Base-by-base conservation (phyloP, 306 rosid genomes). In the Pterocarpus santalinus region DNA sequence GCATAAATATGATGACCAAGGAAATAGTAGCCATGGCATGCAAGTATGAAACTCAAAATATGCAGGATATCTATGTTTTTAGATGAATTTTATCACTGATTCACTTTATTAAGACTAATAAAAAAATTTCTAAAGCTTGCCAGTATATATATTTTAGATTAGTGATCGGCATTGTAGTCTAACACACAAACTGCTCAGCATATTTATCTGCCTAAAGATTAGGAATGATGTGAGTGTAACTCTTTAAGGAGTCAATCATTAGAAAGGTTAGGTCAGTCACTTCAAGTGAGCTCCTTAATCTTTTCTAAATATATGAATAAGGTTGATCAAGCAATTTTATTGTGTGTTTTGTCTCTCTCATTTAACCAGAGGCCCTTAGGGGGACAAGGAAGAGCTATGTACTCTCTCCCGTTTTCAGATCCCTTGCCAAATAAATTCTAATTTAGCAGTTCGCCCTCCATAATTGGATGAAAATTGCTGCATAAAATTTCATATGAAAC, bases 341-440 rank as follows among this genome's bases (percentile, higher is more conserved):
- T 91, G 8, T 89, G 83, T 58, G 43, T 38, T 11, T 78, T 69
- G 60, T 87, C 90, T 80, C 91, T 86, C 81, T 84, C 76, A 57
- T 30, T 33, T 10, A 61, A 33, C 66, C 14, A 61, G 9, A 8
- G n/a, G 36, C 38, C 28, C 64, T 7, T 8, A 4, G 35, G 34
- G 5, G 65, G 65, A 22, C 65, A 9, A 10, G 34, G 11, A 22
- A 28, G 65, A 58, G 65, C 35, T 7, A 58, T 58, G 14, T 8
- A 22, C 65, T 14, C 33, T 28, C 1, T 58, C 35, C 14, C 36
- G 2, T 58, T 58, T 22, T 58, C 65, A 58, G 11, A 58, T 22
- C 10, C 12, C 33, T 58, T 14, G 28, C 5, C 36, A 30, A 10
- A 3, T 8, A 61, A 12, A 11, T 4, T 30, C 9, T 32, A 61